Conservation (phyloP, 345 rosid species). For the Pugionium cornutum region DNA sequence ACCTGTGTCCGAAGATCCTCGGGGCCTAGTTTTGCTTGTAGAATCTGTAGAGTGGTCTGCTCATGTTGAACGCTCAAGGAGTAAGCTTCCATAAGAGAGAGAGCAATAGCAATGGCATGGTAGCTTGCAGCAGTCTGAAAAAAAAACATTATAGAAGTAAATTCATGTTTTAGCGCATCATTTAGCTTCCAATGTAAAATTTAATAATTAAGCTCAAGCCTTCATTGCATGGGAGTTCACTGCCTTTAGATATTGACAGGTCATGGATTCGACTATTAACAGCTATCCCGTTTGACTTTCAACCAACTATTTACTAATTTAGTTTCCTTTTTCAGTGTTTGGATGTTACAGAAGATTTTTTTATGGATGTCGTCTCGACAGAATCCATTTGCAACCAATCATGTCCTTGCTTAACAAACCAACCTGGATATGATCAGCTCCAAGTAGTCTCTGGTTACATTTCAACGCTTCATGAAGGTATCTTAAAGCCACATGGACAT, state of each 20-base stretch:
- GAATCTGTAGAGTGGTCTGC: conserved; percentile 92
- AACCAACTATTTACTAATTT: conserved; percentile 17
- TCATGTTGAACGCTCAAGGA: conserved; percentile 97
- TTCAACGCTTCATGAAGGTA: conserved; percentile 96
- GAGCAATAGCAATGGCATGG: conserved; percentile 99
- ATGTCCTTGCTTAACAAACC: conserved; percentile 26
- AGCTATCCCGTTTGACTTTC: conserved; percentile 20
- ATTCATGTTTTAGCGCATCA: conserved; percentile 9
- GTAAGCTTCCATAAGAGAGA: conserved; percentile 91
- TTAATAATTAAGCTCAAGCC: not conserved
- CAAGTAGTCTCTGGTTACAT: conserved; percentile 95
- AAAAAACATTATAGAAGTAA: conserved; percentile 12
- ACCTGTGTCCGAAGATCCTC: conserved; percentile 98
- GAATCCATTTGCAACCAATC: conserved; percentile 14
- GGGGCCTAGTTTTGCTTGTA: conserved; percentile 86
- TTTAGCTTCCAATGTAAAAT: not conserved
- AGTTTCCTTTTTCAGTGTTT: not conserved
- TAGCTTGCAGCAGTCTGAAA: conserved; percentile 96
- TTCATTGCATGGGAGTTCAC: not conserved
- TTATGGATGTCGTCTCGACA: conserved; percentile 14
- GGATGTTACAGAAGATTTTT: conserved; percentile 1
- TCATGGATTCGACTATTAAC: not conserved
- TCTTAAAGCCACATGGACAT: conserved; percentile 93
- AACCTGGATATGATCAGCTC: conserved; percentile 98
- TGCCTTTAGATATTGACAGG: conserved; percentile 12